These are phyloP conservation scores for Massariosphaeria phaeospora DNA, from an alignment of 495 filamentous ascomycete genomes.

Conservation along the genomic window DNA sequence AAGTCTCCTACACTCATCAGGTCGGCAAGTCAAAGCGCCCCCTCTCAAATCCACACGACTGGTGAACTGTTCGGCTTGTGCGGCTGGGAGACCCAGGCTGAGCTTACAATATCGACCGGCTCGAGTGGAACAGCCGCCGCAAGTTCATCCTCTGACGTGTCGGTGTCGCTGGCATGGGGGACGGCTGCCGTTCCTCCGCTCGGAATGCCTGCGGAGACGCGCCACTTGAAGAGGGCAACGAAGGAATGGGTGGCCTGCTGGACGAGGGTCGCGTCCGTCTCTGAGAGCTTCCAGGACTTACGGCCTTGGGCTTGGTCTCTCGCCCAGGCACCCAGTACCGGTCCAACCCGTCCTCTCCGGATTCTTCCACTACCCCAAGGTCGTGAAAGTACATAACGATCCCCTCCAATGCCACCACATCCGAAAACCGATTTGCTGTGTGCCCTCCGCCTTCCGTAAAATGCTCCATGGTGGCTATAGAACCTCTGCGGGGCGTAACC, in stretches of 20 bases:
- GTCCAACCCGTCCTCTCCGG: slow-evolving; percentile 16
- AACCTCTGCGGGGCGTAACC: not conserved
- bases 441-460: slow-evolving; percentile 2
- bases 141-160: slow-evolving; percentile 2
- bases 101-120: slow-evolving; percentile 4
- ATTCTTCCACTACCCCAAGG: slow-evolving; percentile 1
- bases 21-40: too few species aligned
- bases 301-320: not conserved
- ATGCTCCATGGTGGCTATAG: slow-evolving; percentile 13
- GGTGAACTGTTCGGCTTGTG: too few species aligned
- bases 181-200: not conserved
- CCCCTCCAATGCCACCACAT: slow-evolving; percentile 13
- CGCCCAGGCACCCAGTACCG: slow-evolving; percentile 15
- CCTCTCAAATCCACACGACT: too few species aligned
- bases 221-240: not conserved
- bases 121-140: slow-evolving; percentile 12
- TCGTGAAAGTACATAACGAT: slow-evolving; percentile 13
- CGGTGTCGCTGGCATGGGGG: not conserved
- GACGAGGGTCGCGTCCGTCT: not conserved
- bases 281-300: not conserved
- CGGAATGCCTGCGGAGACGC: not conserved
- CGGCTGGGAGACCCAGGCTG: not conserved
- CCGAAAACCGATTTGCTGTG: slow-evolving; percentile 2
- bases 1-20: too few species aligned
- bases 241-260: not conserved